phyloP scores from a whole-genome alignment of 2,329 filamentous ascomycete species.

The Sporothrix luriei region DNA sequence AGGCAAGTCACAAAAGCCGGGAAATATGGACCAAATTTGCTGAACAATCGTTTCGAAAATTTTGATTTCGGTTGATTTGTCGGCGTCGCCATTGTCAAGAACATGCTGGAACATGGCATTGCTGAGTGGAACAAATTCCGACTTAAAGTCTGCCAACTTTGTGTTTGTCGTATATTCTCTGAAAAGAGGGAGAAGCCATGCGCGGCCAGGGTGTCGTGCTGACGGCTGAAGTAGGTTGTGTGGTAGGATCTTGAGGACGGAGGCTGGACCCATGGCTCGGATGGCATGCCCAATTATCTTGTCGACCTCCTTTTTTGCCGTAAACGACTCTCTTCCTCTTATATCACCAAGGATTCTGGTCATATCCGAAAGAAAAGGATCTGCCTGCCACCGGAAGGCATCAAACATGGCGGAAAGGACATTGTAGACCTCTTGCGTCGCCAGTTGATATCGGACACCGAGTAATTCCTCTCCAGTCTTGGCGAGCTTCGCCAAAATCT shows the following conservation, averaged over 20 bases:
- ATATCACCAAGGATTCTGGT: conserved; percentile 83
- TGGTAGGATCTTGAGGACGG: conserved; percentile 78
- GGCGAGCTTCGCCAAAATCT: conserved; percentile 78
- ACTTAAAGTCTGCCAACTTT: conserved; percentile 78
- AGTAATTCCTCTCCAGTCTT: conserved; percentile 73
- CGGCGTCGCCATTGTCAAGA: conserved; percentile 74
- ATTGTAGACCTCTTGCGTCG: conserved; percentile 93
- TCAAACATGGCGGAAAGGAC: conserved; percentile 87
- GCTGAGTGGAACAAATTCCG: conserved; percentile 85
- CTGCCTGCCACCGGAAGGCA: conserved; percentile 78
- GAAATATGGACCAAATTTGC: conserved; percentile 91
- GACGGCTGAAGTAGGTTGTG: conserved; percentile 80
- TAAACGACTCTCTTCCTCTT: conserved; percentile 82
- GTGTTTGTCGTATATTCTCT: conserved; percentile 90
- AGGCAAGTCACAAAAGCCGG: conserved; percentile 92
- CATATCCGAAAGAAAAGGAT: conserved; percentile 74
- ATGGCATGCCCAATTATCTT: conserved; percentile 86
- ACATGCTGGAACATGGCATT: conserved; percentile 88
- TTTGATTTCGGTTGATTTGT: conserved; percentile 95
- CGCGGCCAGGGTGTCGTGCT: conserved; percentile 77
- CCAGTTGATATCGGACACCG: conserved; percentile 87
- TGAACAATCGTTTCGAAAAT: conserved; percentile 96
- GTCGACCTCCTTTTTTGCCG: conserved; percentile 93
- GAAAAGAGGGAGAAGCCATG: conserved; percentile 92
- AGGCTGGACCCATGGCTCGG: conserved; percentile 84